Evolutionary conservation across 176 grass and related monocot genomes (phyloP).

Genomic region (Musa acuminata): DNA sequence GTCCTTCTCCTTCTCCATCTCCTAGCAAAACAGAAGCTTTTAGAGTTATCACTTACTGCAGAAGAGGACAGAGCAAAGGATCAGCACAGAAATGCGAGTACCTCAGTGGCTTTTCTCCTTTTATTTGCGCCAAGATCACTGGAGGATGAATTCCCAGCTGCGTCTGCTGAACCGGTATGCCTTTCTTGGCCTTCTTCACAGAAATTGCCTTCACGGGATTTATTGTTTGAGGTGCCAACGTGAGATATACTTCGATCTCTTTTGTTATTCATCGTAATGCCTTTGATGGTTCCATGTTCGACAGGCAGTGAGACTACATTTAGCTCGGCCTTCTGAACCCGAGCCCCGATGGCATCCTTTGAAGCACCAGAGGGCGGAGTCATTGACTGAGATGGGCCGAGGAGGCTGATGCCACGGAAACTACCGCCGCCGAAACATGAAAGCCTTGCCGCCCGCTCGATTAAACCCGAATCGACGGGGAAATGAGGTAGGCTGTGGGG

Average conservation of each 20-base stretch:
- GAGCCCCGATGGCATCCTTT: neutral
- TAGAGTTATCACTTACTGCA: neutral
- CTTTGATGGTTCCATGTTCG: neutral
- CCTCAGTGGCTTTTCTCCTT: constrained; percentile 7
- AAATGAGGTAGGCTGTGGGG: neutral
- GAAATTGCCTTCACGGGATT: neutral
- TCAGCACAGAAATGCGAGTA: neutral
- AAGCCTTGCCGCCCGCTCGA: constrained; percentile 15
- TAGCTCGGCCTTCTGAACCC: neutral
- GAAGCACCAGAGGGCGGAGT: neutral
- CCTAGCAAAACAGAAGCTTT: neutral
- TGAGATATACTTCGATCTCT: neutral
- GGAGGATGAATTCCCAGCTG: neutral
- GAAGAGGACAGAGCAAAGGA: neutral
- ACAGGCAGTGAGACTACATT: neutral
- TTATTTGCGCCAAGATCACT: constrained; percentile 15
- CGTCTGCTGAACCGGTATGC: neutral
- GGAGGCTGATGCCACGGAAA: neutral
- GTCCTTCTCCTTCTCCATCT: neutral
- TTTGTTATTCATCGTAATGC: neutral
- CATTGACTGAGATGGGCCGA: neutral
- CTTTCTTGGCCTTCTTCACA: constrained; percentile 13
- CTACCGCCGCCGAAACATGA: constrained; percentile 8
- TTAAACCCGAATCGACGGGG: constrained; percentile 6
- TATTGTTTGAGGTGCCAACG: neutral